Percentiles rank a stretch among this genome's conserved stretches.
Conservation (phyloP, 345 rosid species). For the Conringia planisiliqua region DNA sequence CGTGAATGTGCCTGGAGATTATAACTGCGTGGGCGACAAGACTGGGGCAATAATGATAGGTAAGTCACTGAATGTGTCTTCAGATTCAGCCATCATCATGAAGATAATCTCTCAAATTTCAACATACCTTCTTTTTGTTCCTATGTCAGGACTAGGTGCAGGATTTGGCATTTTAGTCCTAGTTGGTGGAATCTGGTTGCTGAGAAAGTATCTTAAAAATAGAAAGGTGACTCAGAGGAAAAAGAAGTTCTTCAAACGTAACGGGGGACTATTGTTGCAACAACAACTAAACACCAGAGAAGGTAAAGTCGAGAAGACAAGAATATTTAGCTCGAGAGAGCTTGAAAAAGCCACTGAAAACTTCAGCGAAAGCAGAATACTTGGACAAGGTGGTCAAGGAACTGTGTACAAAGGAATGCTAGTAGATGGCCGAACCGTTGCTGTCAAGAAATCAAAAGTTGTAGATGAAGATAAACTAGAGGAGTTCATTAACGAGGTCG, state of each 20-base stretch:
- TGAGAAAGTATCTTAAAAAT: neutral
- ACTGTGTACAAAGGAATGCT: conserved; percentile 42
- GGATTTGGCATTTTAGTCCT: neutral
- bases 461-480: conserved; percentile 36
- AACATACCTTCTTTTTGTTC: neutral
- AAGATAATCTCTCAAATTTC: neutral
- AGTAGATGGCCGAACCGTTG: conserved; percentile 21
- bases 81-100: neutral
- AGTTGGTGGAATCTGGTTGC: neutral
- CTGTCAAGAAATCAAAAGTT: conserved; percentile 40
- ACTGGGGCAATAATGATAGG: neutral
- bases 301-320: neutral
- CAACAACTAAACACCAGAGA: conserved; percentile 10
- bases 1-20: neutral
- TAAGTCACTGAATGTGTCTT: neutral
- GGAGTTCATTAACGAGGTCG: conserved; percentile 44
- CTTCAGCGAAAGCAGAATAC: conserved; percentile 24
- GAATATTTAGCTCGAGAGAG: conserved; percentile 20
- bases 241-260: conserved; percentile 8
- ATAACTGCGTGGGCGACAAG: neutral
- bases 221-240: neutral
- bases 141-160: neutral
- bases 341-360: conserved; percentile 39
- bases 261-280: conserved; percentile 27
- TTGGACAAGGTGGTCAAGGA: conserved; percentile 14